phyloP scores from a whole-genome alignment of 2,329 filamentous ascomycete genomes.

The Alternaria infectoria region DNA sequence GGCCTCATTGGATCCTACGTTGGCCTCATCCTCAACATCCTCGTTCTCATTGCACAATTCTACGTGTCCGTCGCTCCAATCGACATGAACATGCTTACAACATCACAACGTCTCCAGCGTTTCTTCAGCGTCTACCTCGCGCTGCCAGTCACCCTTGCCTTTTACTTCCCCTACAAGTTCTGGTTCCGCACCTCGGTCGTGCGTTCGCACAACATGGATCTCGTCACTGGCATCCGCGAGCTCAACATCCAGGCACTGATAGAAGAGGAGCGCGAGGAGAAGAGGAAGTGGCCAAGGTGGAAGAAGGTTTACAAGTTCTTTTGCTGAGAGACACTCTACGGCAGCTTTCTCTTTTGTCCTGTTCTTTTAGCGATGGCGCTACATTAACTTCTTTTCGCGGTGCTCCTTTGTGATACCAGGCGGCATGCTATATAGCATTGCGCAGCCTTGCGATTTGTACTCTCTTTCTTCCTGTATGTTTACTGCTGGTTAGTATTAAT shows the following conservation, averaged over 20 bases:
- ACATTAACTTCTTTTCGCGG: conserved; percentile 17
- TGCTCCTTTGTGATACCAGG: conserved; percentile 39
- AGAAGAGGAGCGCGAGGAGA: conserved; percentile 79
- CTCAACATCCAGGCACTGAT: conserved; percentile 80
- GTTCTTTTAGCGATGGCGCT: conserved; percentile 19
- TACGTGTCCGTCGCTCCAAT: conserved; percentile 85
- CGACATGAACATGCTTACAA: conserved; percentile 57
- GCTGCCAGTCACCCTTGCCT: conserved; percentile 69
- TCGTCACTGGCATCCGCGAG: conserved; percentile 83
- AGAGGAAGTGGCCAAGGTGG: conserved; percentile 58
- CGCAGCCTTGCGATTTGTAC: conserved; percentile 31
- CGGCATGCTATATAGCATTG: conserved; percentile 34
- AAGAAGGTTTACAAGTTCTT: conserved; percentile 58
- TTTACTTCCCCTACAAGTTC: conserved; percentile 78
- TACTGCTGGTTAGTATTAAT: conserved; percentile 1
- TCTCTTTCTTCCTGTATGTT: conserved; percentile 13
- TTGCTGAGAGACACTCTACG: conserved; percentile 40
- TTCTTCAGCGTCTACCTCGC: conserved; percentile 80
- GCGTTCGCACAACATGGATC: conserved; percentile 76
- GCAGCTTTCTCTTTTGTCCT: neutral
- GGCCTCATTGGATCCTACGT: conserved; percentile 82
- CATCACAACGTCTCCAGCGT: conserved; percentile 59
- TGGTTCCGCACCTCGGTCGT: conserved; percentile 74
- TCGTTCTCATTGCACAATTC: conserved; percentile 83
- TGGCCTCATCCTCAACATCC: conserved; percentile 74